Percentiles rank a stretch among this genome's conserved stretches.
Evolutionary conservation across 305 asterid genomes (phyloP).

Genomic region (Fraxinus velutina): DNA sequence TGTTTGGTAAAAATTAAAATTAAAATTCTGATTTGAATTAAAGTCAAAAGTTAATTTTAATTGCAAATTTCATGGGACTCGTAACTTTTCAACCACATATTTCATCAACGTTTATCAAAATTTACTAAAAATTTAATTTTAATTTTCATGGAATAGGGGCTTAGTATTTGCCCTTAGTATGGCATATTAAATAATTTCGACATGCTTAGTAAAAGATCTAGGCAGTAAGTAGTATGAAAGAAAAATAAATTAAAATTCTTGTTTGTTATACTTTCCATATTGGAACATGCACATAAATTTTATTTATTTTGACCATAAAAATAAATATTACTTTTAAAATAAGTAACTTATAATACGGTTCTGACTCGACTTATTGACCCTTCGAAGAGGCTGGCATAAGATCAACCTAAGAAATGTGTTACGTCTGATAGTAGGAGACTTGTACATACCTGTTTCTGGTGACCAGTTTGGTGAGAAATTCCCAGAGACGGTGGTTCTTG

Average conservation of each 20-base stretch:
- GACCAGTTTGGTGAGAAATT: constrained; percentile 67
- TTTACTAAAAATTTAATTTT: no score
- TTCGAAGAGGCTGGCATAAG: neutral
- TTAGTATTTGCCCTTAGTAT: neutral
- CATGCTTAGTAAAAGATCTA: neutral
- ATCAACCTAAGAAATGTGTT: neutral
- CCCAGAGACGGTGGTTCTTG: constrained; percentile 90
- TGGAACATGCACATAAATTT: neutral
- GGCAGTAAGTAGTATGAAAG: neutral
- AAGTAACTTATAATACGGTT: neutral
- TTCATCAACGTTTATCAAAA: no score
- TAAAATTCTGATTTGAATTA: no score
- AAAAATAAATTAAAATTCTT: no score
- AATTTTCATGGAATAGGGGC: no score
- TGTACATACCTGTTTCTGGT: constrained; percentile 71
- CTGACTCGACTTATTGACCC: neutral
- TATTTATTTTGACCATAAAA: neutral
- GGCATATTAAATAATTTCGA: no score
- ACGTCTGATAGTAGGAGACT: constrained; percentile 3
- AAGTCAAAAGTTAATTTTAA: no score
- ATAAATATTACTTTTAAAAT: neutral
- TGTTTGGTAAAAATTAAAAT: no score
- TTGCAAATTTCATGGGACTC: no score
- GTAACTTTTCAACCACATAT: no score
- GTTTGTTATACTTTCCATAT: neutral